Percentiles rank a stretch among this genome's conserved stretches.
phyloP scores from a whole-genome alignment of 495 filamentous ascomycete genomes.

The Trichoderma gamsii region DNA sequence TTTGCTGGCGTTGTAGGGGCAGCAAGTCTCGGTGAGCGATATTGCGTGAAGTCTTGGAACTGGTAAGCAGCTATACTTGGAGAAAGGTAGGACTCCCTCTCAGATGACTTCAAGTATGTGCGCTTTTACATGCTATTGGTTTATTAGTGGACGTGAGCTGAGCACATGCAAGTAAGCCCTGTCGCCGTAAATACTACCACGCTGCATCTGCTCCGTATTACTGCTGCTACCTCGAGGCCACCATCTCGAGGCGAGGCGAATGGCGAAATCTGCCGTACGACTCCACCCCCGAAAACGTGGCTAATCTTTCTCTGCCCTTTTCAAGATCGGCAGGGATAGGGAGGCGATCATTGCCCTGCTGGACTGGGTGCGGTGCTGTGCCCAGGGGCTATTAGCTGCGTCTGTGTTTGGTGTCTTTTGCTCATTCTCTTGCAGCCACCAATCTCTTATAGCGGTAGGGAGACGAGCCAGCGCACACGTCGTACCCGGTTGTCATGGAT shows the following conservation, averaged over 20 bases:
- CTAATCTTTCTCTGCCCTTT: neutral
- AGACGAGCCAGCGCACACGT: too few relatives aligned
- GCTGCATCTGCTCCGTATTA: neutral
- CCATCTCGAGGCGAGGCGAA: neutral
- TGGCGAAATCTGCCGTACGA: neutral
- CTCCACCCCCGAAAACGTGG: neutral
- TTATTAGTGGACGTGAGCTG: neutral
- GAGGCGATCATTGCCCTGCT: neutral
- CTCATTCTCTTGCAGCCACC: too few relatives aligned
- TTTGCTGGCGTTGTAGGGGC: neutral
- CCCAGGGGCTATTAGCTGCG: neutral
- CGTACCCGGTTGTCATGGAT: too few relatives aligned
- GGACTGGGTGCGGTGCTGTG: neutral
- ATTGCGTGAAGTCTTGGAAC: neutral
- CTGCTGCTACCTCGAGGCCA: neutral
- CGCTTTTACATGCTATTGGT: too few relatives aligned
- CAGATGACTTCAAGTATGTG: too few relatives aligned
- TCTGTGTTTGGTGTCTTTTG: too few relatives aligned
- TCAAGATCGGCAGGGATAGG: neutral
- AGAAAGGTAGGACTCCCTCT: too few relatives aligned
- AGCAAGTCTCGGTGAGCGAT: too few relatives aligned
- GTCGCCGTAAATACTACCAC: neutral
- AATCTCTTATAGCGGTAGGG: too few relatives aligned
- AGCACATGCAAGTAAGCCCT: neutral
- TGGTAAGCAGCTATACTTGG: neutral